Evolutionary conservation across 2,329 filamentous ascomycete genomes (phyloP).

Genomic region (Coleophoma eucalyptorum): DNA sequence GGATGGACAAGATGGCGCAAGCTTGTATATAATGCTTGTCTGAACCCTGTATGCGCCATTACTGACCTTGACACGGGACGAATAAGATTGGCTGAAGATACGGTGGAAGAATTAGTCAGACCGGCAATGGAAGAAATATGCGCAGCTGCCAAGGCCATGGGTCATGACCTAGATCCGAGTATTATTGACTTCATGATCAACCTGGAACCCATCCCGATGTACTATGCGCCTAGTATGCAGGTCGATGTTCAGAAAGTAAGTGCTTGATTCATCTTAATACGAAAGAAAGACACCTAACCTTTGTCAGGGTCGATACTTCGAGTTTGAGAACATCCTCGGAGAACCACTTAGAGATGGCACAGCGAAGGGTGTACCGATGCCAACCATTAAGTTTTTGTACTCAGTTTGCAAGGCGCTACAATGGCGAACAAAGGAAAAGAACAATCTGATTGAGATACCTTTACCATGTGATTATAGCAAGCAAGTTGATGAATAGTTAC

Average conservation of each 20-base stretch:
- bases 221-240: constrained; percentile 39
- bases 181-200: constrained; percentile 34
- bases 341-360: constrained; percentile 47
- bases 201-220: constrained; percentile 43
- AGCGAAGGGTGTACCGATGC: constrained; percentile 44
- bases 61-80: constrained; percentile 18
- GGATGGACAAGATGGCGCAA: constrained; percentile 19
- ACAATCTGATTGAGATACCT: constrained; percentile 31
- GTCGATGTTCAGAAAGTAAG: constrained; percentile 46
- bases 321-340: constrained; percentile 51
- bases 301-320: constrained; percentile 46
- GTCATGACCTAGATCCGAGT: constrained; percentile 16
- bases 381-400: constrained; percentile 48
- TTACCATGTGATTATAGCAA: too few species aligned
- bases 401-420: constrained; percentile 47
- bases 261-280: constrained; percentile 9
- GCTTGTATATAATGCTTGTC: constrained; percentile 21
- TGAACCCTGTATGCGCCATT: constrained; percentile 19
- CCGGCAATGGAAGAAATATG: constrained; percentile 24
- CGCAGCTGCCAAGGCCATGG: constrained; percentile 18
- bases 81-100: constrained; percentile 21
- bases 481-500: too few species aligned
- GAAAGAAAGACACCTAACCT: background rate
- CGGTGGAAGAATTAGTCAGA: constrained; percentile 24
- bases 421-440: constrained; percentile 34